Evolutionary conservation across 352 stramenopile species (phyloP).

Genomic region (Pelagophyceae sp.): DNA sequence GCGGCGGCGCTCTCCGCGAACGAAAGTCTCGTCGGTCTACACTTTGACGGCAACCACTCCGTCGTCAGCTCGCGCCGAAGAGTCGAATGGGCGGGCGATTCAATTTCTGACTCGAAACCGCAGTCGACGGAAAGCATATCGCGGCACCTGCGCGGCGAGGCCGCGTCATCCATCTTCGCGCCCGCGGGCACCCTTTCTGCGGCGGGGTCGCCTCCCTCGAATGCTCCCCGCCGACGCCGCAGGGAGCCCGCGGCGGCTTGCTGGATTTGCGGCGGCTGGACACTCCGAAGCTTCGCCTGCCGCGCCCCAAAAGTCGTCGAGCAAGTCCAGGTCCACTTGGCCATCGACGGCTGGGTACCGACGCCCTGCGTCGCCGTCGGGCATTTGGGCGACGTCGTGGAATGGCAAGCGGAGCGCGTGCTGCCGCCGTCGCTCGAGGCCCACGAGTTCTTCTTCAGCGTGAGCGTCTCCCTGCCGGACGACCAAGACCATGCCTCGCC

Average conservation of each 20-base stretch:
- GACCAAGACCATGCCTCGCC: no score
- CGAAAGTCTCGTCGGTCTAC: neutral
- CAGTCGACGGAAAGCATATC: no score
- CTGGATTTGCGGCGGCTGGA: neutral
- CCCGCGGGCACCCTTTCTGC: no score
- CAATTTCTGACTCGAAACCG: no score
- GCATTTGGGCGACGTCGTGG: neutral
- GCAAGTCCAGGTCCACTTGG: neutral
- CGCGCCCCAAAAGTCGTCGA: neutral
- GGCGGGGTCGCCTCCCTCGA: no score
- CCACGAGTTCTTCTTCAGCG: neutral
- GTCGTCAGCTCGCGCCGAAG: no score
- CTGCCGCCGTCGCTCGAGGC: neutral
- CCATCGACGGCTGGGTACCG: neutral
- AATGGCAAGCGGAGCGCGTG: neutral
- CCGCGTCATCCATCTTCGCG: no score
- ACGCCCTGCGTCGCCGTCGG: neutral
- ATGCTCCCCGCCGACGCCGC: no score
- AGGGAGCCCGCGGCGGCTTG: neutral
- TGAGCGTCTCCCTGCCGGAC: no score
- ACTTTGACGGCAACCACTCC: neutral
- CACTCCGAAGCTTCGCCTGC: neutral
- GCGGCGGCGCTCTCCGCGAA: neutral
- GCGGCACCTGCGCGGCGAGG: no score
- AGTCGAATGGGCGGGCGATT: no score